These are phyloP conservation scores for Aspergillus avenaceus DNA, from an alignment of 495 filamentous ascomycete genomes.

Conservation along the genomic window DNA sequence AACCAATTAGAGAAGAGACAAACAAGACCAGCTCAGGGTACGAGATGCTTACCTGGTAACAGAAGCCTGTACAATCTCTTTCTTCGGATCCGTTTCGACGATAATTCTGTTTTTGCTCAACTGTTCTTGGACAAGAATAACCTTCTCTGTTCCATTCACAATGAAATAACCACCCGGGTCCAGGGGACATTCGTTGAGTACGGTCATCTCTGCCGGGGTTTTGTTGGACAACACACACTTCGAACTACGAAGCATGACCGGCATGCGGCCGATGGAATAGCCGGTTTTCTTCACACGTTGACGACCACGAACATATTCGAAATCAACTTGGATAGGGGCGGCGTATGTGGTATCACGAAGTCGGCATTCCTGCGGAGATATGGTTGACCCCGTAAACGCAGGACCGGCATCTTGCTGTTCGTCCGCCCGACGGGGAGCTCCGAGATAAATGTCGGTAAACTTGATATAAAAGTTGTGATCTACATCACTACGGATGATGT, in stretches of 20 bases:
- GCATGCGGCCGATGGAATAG: conserved; percentile 81
- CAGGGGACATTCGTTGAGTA: conserved; percentile 87
- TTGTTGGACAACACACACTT: conserved; percentile 82
- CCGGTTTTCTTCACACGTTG: conserved; percentile 63
- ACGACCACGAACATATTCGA: conserved; percentile 76
- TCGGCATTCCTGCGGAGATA: conserved; percentile 91
- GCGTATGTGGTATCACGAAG: conserved; percentile 94
- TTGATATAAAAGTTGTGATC: conserved; percentile 83
- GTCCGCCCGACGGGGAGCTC: conserved; percentile 70
- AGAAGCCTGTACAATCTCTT: conserved; percentile 87
- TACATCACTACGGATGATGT: conserved; percentile 78
- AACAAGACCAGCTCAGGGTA: neutral
- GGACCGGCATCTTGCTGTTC: conserved; percentile 53
- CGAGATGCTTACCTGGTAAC: conserved; percentile 62
- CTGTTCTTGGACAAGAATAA: conserved; percentile 97
- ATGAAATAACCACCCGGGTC: conserved; percentile 98
- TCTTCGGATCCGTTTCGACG: conserved; percentile 86
- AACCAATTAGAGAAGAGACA: neutral
- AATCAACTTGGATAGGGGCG: conserved; percentile 85
- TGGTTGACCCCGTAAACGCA: conserved; percentile 45
- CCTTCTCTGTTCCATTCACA: conserved; percentile 95
- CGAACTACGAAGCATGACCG: conserved; percentile 93
- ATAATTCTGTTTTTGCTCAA: conserved; percentile 98
- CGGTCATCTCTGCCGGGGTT: conserved; percentile 76
- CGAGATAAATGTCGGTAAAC: conserved; percentile 85